Evolutionary conservation across 257 asterid genomes (phyloP).

Genomic region (Fraxinus quadrangulata): DNA sequence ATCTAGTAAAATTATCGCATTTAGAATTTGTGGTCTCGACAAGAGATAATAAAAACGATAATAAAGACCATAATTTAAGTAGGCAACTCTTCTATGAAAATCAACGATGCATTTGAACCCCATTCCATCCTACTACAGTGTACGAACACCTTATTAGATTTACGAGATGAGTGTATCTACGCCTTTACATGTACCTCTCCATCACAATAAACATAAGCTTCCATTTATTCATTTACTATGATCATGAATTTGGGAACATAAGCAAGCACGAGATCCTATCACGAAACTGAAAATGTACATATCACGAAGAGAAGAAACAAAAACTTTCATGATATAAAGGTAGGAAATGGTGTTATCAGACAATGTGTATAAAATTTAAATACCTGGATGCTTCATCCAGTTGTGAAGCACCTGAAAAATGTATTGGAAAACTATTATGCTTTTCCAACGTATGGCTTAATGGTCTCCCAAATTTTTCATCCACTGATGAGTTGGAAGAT

Average conservation of each 20-base stretch:
- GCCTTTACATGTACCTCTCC: neutral
- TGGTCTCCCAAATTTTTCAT: constrained; percentile 23
- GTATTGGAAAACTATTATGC: constrained; percentile 7
- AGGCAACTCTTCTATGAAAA: neutral
- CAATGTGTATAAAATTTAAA: constrained; percentile 1
- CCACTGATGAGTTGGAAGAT: constrained; percentile 12
- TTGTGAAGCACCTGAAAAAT: constrained; percentile 26
- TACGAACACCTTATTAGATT: neutral
- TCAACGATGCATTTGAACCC: neutral
- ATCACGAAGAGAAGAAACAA: neutral
- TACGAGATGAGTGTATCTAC: neutral
- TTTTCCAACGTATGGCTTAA: constrained; percentile 17
- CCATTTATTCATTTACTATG: neutral
- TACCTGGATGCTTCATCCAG: constrained; percentile 28
- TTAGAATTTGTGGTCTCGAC: neutral
- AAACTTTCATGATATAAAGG: neutral
- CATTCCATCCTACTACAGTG: no score
- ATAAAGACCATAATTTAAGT: neutral
- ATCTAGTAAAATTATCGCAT: neutral
- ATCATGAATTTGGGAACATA: neutral
- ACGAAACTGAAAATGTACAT: neutral
- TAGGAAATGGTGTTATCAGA: constrained; percentile 9
- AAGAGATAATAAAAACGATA: neutral
- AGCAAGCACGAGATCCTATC: no score
- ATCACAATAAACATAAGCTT: neutral